Percentiles rank a stretch among this genome's conserved stretches.
Conservation (phyloP, 2,329 filamentous ascomycete species). For the Colletotrichum lentis region DNA sequence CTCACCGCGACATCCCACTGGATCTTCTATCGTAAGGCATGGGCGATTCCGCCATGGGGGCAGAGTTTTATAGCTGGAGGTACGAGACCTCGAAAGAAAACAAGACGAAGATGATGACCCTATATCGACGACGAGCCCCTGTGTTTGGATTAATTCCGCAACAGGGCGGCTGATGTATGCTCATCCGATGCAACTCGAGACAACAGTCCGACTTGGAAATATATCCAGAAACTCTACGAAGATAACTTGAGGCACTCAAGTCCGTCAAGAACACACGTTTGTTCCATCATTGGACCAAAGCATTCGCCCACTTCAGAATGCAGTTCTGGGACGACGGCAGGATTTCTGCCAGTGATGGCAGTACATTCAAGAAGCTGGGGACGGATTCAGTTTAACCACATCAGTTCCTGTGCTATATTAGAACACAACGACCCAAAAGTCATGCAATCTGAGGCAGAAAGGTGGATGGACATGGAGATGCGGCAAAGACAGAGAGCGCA, state of each 20-base stretch:
- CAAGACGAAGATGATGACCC: too few species aligned
- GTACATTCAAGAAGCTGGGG: fast-evolving
- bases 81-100: too few species aligned
- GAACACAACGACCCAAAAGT: not conserved
- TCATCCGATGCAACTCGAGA: not conserved
- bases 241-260: too few species aligned
- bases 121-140: not conserved
- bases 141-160: too few species aligned
- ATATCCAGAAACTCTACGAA: too few species aligned
- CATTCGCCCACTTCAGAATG: too few species aligned
- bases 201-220: not conserved
- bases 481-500: not conserved
- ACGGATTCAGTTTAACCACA: not conserved
- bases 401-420: too few species aligned
- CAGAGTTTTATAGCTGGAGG: not conserved
- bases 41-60: too few species aligned
- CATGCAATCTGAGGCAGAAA: not conserved
- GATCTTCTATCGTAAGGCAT: too few species aligned
- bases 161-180: not conserved
- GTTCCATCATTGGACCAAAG: too few species aligned
- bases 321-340: too few species aligned
- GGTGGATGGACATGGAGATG: not conserved
- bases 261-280: fast-evolving
- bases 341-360: too few species aligned
- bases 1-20: not conserved